Evolutionary conservation across 129 eudicot species (phyloP), one percentile per base, ranked within the genome.

Genomic region (Flaveria trinervia): DNA sequence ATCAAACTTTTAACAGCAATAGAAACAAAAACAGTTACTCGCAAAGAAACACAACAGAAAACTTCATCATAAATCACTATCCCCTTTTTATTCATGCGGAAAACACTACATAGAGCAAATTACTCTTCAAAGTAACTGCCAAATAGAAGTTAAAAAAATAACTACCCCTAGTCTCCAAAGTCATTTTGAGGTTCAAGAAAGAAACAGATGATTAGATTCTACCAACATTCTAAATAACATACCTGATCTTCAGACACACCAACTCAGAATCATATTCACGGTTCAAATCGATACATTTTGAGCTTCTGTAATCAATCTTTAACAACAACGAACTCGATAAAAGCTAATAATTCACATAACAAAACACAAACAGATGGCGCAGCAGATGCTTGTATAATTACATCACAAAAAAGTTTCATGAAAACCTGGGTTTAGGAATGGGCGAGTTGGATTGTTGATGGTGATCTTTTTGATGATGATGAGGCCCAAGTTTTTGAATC

Each of bases 401-500:
- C 89, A 86, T 74, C 70, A 55, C 66, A 66, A 48, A 77, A 60
- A 36, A 22, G 43, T 84, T 72, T 65, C 75, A 92, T 17, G 78
- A 60, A 79, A 90, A 93, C 81, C 85, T 89, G 14, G 98, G 92
- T 74, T 90, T 92, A 72, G 90, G 88, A 80, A 70, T 76, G 25
- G 90, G 57, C 4, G 84, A 71, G 62, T 72, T 74, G 8, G 54
- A 65, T 15, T 45, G 76, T 54, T 60, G 54, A 14, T 77, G 77
- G 79, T 89, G 93, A 46, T 70, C 41, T 36, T 36, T 36, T 36
- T 4, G 41, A 36, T 36, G 41, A 36, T 89, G 93, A 46, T 70
- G 77, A 44, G 96, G 89, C 10, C 96, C 86, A 68, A 88, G 96
- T 69, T 88, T 93, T 3, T 90, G 90, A 39, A 86, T 85, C 92